phyloP scores from a whole-genome alignment of 1,284 basidiomycete genomes.

The Acaromyces ingoldii region DNA sequence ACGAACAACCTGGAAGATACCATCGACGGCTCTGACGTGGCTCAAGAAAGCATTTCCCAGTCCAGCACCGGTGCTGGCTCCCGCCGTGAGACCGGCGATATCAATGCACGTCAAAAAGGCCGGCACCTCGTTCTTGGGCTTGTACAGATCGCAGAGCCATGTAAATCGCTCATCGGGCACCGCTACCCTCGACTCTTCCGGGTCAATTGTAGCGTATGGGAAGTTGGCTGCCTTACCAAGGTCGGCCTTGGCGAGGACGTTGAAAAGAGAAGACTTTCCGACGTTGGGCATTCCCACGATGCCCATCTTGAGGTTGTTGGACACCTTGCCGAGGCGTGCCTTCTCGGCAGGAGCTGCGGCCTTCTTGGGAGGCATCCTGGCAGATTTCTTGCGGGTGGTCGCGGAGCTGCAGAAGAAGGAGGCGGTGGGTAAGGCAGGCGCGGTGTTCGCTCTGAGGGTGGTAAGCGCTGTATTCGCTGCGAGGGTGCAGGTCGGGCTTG shows the following conservation, averaged over 20 bases:
- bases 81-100: slow-evolving; percentile 93
- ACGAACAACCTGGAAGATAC: slow-evolving; percentile 97
- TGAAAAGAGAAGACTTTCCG: slow-evolving; percentile 57
- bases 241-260: slow-evolving; percentile 78
- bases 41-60: slow-evolving; percentile 97
- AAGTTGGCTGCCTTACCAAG: slow-evolving; percentile 98
- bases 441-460: no score
- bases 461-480: no score
- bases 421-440: no score
- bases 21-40: slow-evolving; percentile 95
- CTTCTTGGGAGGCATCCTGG: slow-evolving; percentile 47
- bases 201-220: slow-evolving; percentile 80
- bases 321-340: slow-evolving; percentile 44
- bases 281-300: slow-evolving; percentile 51
- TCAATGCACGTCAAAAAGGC: slow-evolving; percentile 97
- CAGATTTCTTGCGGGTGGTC: slow-evolving; percentile 6
- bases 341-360: slow-evolving; percentile 34
- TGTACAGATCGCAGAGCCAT: slow-evolving; percentile 87
- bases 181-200: slow-evolving; percentile 72
- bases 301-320: slow-evolving; percentile 51
- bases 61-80: slow-evolving; percentile 95
- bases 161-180: slow-evolving; percentile 94
- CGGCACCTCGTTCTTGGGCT: slow-evolving; percentile 79
- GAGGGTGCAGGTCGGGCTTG: no score
- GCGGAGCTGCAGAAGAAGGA: slow-evolving; percentile 16